These are phyloP conservation scores for Dalbergia cultrata DNA, from an alignment of 306 rosid species.

Conservation along the genomic window DNA sequence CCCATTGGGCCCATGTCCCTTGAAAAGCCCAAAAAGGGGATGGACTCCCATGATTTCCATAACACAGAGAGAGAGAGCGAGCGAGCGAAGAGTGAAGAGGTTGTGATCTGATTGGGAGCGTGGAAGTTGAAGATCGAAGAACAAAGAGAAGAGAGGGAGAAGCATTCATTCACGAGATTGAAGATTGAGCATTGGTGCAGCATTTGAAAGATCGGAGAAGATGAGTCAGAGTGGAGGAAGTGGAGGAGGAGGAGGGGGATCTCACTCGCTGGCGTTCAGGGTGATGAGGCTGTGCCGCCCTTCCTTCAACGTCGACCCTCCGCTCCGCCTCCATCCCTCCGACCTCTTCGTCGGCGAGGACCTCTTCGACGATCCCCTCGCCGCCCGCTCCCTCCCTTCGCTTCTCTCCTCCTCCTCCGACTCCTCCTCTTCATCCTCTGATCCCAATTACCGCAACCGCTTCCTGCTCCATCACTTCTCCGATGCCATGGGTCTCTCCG, in stretches of 20 bases:
- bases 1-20: background rate
- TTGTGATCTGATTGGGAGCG: background rate
- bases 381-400: constrained; percentile 55
- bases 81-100: background rate
- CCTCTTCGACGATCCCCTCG: constrained; percentile 74
- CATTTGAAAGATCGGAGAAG: constrained; percentile 46
- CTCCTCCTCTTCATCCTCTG: constrained; percentile 62
- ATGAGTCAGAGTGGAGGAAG: constrained; percentile 52
- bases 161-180: background rate
- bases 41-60: too few species aligned
- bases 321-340: constrained; percentile 79
- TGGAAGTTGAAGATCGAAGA: background rate
- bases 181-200: background rate
- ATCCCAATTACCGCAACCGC: constrained; percentile 72
- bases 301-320: constrained; percentile 86
- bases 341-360: constrained; percentile 95
- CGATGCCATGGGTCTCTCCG: constrained; percentile 90
- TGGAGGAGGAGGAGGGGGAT: constrained; percentile 41
- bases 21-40: too few species aligned
- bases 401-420: constrained; percentile 44
- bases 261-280: constrained; percentile 88
- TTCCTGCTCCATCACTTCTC: constrained; percentile 80
- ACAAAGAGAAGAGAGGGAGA: background rate
- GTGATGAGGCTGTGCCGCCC: constrained; percentile 95
- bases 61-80: too few species aligned